A percentile compares a stretch with the other conserved stretches of the same genome.
Evolutionary conservation across 2,329 filamentous ascomycete genomes (phyloP).

Genomic region (Cadophora malorum): DNA sequence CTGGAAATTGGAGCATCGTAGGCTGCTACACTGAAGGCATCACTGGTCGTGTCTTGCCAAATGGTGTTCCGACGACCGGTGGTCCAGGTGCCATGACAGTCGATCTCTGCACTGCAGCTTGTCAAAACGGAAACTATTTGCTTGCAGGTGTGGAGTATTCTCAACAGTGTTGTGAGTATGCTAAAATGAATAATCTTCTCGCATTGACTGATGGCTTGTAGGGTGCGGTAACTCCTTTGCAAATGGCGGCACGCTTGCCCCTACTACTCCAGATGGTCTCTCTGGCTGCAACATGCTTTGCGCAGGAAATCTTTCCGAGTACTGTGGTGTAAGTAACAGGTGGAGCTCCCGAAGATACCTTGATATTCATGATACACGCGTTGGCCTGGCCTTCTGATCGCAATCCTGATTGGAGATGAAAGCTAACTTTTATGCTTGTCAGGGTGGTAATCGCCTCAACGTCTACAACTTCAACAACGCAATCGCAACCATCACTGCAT

Average conservation of each 20-base stretch:
- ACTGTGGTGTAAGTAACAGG: constrained; percentile 35
- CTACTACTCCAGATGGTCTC: constrained; percentile 29
- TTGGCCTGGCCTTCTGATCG: background rate
- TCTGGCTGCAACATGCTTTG: constrained; percentile 42
- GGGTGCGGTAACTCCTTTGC: constrained; percentile 32
- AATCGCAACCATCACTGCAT: constrained; percentile 21
- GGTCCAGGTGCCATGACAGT: constrained; percentile 35
- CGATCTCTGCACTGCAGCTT: constrained; percentile 34
- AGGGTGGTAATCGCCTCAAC: constrained; percentile 30
- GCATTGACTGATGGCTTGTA: background rate
- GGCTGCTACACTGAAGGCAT: constrained; percentile 39
- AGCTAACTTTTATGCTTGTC: background rate
- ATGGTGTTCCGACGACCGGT: constrained; percentile 32
- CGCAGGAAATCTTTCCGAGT: constrained; percentile 39
- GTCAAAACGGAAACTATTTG: constrained; percentile 42
- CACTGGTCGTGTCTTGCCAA: constrained; percentile 30
- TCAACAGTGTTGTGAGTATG: constrained; percentile 49
- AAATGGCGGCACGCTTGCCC: constrained; percentile 32
- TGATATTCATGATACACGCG: background rate
- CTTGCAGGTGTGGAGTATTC: constrained; percentile 55
- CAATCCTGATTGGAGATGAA: background rate
- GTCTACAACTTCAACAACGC: constrained; percentile 37
- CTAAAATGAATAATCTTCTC: no score
- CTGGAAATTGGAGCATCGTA: constrained; percentile 27
- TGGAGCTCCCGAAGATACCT: no score